Base-by-base conservation (phyloP, 2,329 filamentous ascomycete species). In the Dichotomopilus funicola region DNA sequence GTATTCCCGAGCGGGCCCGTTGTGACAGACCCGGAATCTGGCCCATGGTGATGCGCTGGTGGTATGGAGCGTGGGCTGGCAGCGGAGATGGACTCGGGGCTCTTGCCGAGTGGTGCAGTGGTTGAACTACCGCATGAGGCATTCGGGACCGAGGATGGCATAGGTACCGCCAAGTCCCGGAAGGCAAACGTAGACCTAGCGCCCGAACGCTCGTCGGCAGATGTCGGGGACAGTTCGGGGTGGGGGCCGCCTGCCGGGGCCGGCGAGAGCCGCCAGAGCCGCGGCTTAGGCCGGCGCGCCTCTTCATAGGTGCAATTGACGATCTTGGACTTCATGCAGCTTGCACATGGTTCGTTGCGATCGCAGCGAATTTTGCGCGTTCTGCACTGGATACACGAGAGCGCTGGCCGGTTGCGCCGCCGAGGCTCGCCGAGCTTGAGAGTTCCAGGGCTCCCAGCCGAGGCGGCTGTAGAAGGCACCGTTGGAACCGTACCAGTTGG, bases 301-400 rank as follows among this genome's bases (percentile, higher is more conserved):
- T 64, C 63, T 52, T 64, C 71, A 61, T 83, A 86, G 1, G 78
- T 73, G 62, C 83, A 86, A 19, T 72, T 72, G 5, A 75, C 72
- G 42, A 77, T 78, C 60, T 76, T 76, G 27, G 80, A 79, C 59
- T 78, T 77, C n/a, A 78, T 57, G 63, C 83, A 86, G 56, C 83
- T 81, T 57, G 72, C 75, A 62, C 83, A 86, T 1, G 83, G 83
- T 6, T 70, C 67, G 56, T 77, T 76, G 49, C 80, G 78, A 63
- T 86, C 78, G 63, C 83, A 86, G 47, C 77, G 75, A 56, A 86
- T 78, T 66, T 86, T 87, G 42, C 81, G 79, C 54, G 70, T 75
- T 44, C 82, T 73, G 63, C 83, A 86, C 43, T 81, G 72, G 60
- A 75, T 70, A 64, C 81, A 85, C 1, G 81, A 81, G 36, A 76